Base-by-base conservation (phyloP, 805 yeast species). In the Nakazawaea peltata region DNA sequence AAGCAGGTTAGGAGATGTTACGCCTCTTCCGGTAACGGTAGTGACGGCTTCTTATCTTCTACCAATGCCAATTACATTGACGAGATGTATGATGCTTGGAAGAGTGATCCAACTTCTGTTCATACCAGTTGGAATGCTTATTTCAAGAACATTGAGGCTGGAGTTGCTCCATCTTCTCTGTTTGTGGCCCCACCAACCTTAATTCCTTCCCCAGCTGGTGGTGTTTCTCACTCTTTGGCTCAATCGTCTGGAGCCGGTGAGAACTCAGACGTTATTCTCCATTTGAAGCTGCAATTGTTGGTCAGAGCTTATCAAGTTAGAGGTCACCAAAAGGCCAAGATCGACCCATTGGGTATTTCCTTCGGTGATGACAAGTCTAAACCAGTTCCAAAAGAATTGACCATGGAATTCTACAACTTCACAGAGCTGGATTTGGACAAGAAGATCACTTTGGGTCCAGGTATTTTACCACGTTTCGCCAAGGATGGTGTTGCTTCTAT, bases 281-380 rank as follows among this genome's bases (percentile, higher is more conserved):
- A 92, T 59, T 74, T 92, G 69, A 92, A 92, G 61, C 94, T 87
- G 13, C 99, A 92, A 70, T 74, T 92, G 49, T 71, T 92, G 50
- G 97, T 94, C 44, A 83, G 99, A 61, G 98, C 98, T 21, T 92
- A 88, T 65, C 98, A 92, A 68, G 98, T 92, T 35, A 79, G 97
- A 63, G 99, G 98, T 47, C 99, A 92, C 61, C 82, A 80, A 60
- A 85, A 84, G 67, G 97, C 97, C 30, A 81, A 78, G 50, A 80
- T 87, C 43, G 99, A 92, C 61, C 99, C 99, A n/a, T 68, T 92
- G 54, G 90, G 82, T 25, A 82, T 90, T 53, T 76, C 88, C 14
- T 84, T 78, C 54, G 97, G 92, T 48, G 83, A 76, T 51, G 74
- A 74, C 51, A 46, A 46, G 27, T 44, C 55, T 10, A 57, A 63